A percentile compares a stretch with the other conserved stretches of the same genome.
These are phyloP conservation scores for Candida silvicultrix DNA, from an alignment of 805 yeast genomes.

Conservation along the genomic window DNA sequence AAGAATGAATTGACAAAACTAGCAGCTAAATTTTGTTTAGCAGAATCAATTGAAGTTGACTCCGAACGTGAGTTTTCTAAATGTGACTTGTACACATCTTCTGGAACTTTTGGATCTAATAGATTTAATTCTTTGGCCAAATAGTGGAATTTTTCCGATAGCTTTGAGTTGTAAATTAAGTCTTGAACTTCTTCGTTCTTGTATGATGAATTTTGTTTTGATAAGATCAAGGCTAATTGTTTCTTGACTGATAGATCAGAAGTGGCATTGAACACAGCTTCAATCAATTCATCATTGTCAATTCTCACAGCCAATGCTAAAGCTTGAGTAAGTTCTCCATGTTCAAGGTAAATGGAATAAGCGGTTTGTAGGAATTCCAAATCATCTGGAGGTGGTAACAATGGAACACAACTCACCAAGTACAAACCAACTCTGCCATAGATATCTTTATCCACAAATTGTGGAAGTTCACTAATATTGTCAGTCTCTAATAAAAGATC, in stretches of 20 bases:
- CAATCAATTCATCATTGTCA: conserved; percentile 73
- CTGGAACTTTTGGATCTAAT: conserved; percentile 87
- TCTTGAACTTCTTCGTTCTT: conserved; percentile 74
- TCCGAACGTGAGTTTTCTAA: conserved; percentile 67
- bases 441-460: conserved; percentile 78
- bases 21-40: conserved; percentile 91
- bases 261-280: conserved; percentile 77
- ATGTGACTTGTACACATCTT: conserved; percentile 89
- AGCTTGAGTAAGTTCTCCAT: conserved; percentile 83
- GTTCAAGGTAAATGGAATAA: conserved; percentile 71
- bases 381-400: conserved; percentile 94
- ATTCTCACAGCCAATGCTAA: conserved; percentile 82
- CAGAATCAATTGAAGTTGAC: conserved; percentile 65
- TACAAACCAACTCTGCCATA: conserved; percentile 87
- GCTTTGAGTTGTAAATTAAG: conserved; percentile 71
- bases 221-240: conserved; percentile 85
- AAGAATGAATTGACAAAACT: conserved; percentile 90
- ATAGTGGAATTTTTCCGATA: conserved; percentile 74
- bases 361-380: conserved; percentile 82
- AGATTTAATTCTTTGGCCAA: conserved; percentile 83
- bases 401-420: conserved; percentile 94
- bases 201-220: conserved; percentile 81
- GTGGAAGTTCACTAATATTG: conserved; percentile 72
- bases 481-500: conserved; percentile 90
- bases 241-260: conserved; percentile 68